Evolutionary conservation across 257 asterid species (phyloP).

Genomic region (Datura wrightii): DNA sequence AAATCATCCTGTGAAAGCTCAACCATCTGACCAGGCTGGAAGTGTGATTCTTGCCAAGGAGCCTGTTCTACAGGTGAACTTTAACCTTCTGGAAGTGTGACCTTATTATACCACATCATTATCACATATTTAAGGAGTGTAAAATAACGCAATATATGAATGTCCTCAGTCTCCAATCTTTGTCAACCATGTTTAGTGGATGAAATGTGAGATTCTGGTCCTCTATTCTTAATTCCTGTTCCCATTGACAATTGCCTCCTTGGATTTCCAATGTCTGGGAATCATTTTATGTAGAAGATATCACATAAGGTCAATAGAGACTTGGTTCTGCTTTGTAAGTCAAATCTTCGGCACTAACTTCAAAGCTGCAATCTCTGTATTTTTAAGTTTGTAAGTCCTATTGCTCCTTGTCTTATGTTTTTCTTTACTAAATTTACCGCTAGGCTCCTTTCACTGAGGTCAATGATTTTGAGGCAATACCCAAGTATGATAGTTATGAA

Average conservation of each 20-base stretch:
- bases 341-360: background rate
- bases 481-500: background rate
- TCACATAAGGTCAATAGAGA: background rate
- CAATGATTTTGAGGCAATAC: background rate
- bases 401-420: background rate
- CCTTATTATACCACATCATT: background rate
- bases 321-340: background rate
- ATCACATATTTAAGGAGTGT: background rate
- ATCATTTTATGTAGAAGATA: background rate
- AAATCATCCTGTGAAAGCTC: conserved; percentile 91
- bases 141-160: background rate
- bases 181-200: background rate
- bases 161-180: background rate
- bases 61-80: conserved; percentile 77
- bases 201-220: background rate
- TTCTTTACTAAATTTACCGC: background rate
- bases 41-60: conserved; percentile 84
- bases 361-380: background rate
- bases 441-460: background rate
- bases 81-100: conserved; percentile 6
- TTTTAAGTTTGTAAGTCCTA: background rate
- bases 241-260: background rate
- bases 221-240: background rate
- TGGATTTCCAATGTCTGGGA: background rate
- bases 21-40: conserved; percentile 83